Conservation (phyloP, 2,329 filamentous ascomycete genomes). For the Diaporthe sp. region DNA sequence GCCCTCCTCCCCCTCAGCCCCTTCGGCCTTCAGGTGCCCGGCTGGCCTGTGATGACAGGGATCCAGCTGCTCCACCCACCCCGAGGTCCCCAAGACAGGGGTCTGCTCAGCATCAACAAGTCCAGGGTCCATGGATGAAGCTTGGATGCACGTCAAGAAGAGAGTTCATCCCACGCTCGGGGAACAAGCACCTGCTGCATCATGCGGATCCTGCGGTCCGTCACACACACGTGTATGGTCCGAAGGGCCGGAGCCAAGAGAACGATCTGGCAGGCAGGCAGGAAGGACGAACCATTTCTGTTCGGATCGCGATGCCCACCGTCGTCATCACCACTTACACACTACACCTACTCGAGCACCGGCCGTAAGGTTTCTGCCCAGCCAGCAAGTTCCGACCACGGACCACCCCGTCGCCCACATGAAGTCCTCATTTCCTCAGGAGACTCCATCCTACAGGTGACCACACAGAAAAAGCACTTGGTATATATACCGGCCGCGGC, state of each 20-base stretch:
- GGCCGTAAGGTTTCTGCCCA: not conserved
- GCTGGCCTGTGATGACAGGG: constrained; percentile 17
- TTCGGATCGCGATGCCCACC: not conserved
- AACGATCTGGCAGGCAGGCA: constrained; percentile 16
- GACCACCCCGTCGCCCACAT: not conserved
- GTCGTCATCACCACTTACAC: not conserved
- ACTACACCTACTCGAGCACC: not conserved
- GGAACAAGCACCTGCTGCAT: constrained; percentile 18
- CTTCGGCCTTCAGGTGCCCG: no score
- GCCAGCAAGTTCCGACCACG: not conserved
- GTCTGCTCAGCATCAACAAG: not conserved
- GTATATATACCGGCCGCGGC: not conserved
- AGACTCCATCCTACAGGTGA: not conserved
- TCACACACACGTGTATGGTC: not conserved
- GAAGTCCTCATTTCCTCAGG: not conserved
- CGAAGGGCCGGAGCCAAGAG: not conserved
- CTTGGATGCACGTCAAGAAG: not conserved
- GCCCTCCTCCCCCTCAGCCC: not conserved
- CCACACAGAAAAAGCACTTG: not conserved
- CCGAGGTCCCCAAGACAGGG: not conserved
- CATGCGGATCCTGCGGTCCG: not conserved
- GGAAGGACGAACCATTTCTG: not conserved
- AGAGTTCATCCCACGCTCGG: constrained; percentile 18
- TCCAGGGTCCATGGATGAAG: constrained; percentile 5
- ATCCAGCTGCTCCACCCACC: constrained; percentile 2